These are phyloP conservation scores for Grifola frondosa DNA, from an alignment of 1,284 basidiomycete species.

Conservation along the genomic window DNA sequence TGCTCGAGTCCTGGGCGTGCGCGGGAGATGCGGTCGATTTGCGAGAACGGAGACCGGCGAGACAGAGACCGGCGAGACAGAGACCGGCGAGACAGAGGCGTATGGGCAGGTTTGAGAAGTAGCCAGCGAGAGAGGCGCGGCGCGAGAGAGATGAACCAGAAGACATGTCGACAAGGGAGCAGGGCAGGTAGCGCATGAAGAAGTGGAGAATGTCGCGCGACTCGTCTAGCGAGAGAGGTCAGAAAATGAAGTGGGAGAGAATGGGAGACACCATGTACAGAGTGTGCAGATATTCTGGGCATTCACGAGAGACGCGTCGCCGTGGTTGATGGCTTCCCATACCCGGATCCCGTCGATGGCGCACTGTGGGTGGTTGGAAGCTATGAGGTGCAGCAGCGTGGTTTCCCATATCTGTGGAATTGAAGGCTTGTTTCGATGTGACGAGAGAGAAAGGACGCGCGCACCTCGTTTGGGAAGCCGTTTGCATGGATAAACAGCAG, in stretches of 20 bases:
- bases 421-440: constrained; percentile 56
- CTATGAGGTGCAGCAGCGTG: constrained; percentile 24
- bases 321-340: constrained; percentile 56
- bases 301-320: constrained; percentile 53
- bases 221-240: constrained; percentile 33
- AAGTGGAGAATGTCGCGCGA: constrained; percentile 54
- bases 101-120: constrained; percentile 46
- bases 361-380: constrained; percentile 15
- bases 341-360: constrained; percentile 55
- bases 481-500: constrained; percentile 36
- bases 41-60: constrained; percentile 36
- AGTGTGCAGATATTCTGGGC: constrained; percentile 43
- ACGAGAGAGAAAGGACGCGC: constrained; percentile 46
- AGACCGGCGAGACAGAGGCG: constrained; percentile 43
- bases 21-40: constrained; percentile 25
- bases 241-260: neutral
- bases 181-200: constrained; percentile 45
- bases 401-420: constrained; percentile 44
- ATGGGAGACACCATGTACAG: constrained; percentile 38
- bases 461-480: constrained; percentile 36
- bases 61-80: constrained; percentile 36
- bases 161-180: constrained; percentile 36
- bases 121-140: constrained; percentile 40
- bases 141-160: constrained; percentile 24
- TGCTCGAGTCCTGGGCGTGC: constrained; percentile 34